These are phyloP conservation scores for Teunomyces pallodes DNA, from an alignment of 805 yeast genomes.

Conservation along the genomic window DNA sequence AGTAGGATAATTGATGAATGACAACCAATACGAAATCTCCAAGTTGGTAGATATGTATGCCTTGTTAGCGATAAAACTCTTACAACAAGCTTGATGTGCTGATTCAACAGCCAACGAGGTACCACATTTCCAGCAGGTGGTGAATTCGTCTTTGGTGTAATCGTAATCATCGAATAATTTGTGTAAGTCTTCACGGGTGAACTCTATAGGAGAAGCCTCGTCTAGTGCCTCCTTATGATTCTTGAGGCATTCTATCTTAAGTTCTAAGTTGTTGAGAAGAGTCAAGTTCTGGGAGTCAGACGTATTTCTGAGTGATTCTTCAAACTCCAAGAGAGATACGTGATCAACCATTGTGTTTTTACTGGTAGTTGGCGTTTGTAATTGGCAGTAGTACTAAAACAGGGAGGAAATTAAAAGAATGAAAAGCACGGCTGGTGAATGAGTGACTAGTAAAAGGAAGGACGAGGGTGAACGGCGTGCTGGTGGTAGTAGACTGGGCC, in stretches of 20 bases:
- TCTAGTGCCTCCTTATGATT: constrained; percentile 9
- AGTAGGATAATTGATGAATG: constrained; percentile 43
- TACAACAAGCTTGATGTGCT: constrained; percentile 23
- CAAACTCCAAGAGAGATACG: constrained; percentile 33
- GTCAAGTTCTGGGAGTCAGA: constrained; percentile 15
- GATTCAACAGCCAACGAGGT: constrained; percentile 12
- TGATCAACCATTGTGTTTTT: constrained; percentile 16
- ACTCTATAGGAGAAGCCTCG: constrained; percentile 8
- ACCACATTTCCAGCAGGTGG: constrained; percentile 33
- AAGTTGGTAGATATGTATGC: constrained; percentile 17
- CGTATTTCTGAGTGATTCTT: constrained; percentile 26
- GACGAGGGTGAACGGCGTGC: neutral
- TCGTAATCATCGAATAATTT: constrained; percentile 17
- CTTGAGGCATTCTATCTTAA: constrained; percentile 23
- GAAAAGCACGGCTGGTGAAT: neutral
- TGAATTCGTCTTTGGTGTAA: constrained; percentile 28
- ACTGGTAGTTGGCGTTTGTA: neutral
- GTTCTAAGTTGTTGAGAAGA: constrained; percentile 23
- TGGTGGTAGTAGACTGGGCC: neutral
- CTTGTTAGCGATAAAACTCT: constrained; percentile 16
- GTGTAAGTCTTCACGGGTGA: constrained; percentile 15
- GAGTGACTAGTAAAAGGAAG: neutral
- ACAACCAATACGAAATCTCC: constrained; percentile 44
- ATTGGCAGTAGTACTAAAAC: neutral
- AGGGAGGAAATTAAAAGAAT: constrained; percentile 1